Evolutionary conservation across 2,329 filamentous ascomycete genomes (phyloP).

Genomic region (Fusarium bulbicola): DNA sequence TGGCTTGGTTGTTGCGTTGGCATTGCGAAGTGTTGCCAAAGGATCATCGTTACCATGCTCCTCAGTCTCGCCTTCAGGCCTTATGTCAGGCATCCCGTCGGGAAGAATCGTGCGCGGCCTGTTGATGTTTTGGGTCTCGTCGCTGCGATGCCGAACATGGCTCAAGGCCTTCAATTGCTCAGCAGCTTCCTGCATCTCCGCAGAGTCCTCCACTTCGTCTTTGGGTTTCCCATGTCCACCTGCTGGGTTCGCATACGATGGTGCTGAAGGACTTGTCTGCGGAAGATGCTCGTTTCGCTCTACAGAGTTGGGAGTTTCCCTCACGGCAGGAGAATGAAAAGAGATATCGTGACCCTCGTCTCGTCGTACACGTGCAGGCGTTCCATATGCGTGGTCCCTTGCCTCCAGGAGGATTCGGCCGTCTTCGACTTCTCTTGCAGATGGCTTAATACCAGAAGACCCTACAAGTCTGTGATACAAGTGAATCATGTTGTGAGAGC

Average conservation of each 20-base stretch:
- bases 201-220: conserved; percentile 64
- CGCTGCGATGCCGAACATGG: conserved; percentile 66
- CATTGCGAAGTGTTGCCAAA: conserved; percentile 35
- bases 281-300: conserved; percentile 40
- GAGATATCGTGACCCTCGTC: conserved; percentile 44
- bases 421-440: conserved; percentile 64
- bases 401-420: conserved; percentile 65
- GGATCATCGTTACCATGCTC: conserved; percentile 43
- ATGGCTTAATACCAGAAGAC: conserved; percentile 53
- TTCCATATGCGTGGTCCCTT: conserved; percentile 55
- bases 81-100: conserved; percentile 48
- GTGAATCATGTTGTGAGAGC: conserved; percentile 73
- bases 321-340: conserved; percentile 37
- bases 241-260: conserved; percentile 32
- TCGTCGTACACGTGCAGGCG: conserved; percentile 42
- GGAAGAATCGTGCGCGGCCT: conserved; percentile 52
- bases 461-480: conserved; percentile 68
- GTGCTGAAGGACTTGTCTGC: conserved; percentile 43
- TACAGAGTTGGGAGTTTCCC: conserved; percentile 35
- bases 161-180: conserved; percentile 73
- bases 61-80: conserved; percentile 50
- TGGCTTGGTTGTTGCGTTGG: conserved; percentile 49
- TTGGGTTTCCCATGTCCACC: conserved; percentile 44
- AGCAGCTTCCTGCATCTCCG: conserved; percentile 74
- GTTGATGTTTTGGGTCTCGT: conserved; percentile 49